Base-by-base conservation (phyloP, 2,329 filamentous ascomycete genomes). In the Ophiostoma triangulosporum region DNA sequence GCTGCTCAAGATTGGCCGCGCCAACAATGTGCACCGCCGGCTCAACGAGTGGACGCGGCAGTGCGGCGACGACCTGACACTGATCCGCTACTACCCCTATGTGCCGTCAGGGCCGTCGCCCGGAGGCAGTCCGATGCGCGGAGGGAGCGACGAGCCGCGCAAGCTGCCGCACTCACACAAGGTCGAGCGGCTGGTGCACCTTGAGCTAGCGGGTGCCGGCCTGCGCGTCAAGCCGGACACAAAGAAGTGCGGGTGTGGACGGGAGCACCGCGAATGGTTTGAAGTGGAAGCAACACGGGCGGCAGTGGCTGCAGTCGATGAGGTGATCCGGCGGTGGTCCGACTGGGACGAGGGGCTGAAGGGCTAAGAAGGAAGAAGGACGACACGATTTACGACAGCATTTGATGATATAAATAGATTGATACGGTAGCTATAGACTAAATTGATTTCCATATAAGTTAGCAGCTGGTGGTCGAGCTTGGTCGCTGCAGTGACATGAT, bases 241-340 rank as follows among this genome's bases (percentile, higher is more conserved):
- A 65, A 67, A 69, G 17, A 77, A 78, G 51, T 98, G 93, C 62
- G 73, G 74, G 1, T 98, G 93, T 64, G 89, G 89, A 2, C 83
- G 82, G 63, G 83, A 88, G 61, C 93, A 98, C 67, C 74, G 84
- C 51, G 93, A 98, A 70, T 98, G 91, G 91, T 98, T 98, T 65
- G 86, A 94, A 69, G 82, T 96, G 1, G 81, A 87, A 57, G 86
- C 87, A 0, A 83, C 73, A 22, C 77, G 82, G 58, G 75, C 83
- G 27, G 86, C 83, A 0, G 75, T 97, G 3, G 78, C 75, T 56
- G 74, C 77, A 70, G 72, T 80, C 71, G 71, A 80, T 58, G 73
- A 86, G 59, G 80, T 83, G 56, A 77, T 89, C 22, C 60, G 83
- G 63, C 71, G 88, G 59, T 98, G 93, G 93, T 82, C 90, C 8